Evolutionary conservation across 768 basidiomycete species (phyloP).

Genomic region (Boletus fagicola): DNA sequence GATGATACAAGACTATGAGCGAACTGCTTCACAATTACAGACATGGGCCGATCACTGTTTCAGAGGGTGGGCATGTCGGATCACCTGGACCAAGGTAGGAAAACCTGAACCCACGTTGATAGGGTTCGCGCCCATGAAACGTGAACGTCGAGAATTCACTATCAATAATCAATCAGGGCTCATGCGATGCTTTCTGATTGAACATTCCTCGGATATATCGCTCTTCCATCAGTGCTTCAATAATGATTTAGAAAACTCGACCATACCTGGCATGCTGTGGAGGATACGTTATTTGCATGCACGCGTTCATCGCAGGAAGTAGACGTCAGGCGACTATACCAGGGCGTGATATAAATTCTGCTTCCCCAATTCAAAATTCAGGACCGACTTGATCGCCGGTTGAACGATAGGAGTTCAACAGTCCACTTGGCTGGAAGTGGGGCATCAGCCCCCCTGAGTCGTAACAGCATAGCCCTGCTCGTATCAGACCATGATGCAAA

Average conservation of each 20-base stretch:
- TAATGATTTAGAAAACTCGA: not conserved
- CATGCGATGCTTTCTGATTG: not conserved
- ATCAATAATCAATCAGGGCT: not conserved
- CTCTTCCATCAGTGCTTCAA: not conserved
- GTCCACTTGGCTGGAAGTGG: not conserved
- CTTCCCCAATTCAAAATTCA: not conserved
- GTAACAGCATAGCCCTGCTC: not conserved
- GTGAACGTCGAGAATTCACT: not conserved
- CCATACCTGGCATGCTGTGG: not conserved
- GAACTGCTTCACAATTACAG: not conserved
- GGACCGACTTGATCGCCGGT: constrained; percentile 10
- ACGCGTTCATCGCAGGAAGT: not conserved
- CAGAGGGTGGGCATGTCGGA: constrained; percentile 3
- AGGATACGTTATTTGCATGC: constrained; percentile 1
- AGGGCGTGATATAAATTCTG: not conserved
- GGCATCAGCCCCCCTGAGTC: not conserved
- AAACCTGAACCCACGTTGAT: constrained; percentile 3
- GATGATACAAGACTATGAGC: not conserved
- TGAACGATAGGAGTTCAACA: not conserved
- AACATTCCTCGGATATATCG: constrained; percentile 10
- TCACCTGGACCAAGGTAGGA: not conserved
- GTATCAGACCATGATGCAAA: not conserved
- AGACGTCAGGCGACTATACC: constrained; percentile 1
- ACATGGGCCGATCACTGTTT: not conserved
- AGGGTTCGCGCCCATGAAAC: constrained; percentile 12